Conservation (phyloP, 2,329 filamentous ascomycete genomes). For the Laburnicola sp. region DNA sequence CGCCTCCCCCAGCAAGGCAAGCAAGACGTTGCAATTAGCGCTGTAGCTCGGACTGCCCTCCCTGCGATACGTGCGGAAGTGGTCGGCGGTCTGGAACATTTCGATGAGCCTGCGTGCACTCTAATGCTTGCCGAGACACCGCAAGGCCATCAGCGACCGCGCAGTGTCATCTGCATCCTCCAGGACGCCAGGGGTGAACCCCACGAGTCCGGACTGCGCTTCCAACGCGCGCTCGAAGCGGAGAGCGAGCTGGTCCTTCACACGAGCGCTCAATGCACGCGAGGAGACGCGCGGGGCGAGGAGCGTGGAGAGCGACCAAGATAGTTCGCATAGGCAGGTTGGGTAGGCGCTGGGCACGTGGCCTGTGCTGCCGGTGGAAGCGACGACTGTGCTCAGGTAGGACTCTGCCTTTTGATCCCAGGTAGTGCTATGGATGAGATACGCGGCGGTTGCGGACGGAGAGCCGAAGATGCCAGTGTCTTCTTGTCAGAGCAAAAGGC, state of each 20-base stretch:
- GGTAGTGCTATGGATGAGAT: constrained; percentile 31
- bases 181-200: constrained; percentile 12
- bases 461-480: constrained; percentile 40
- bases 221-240: constrained; percentile 5
- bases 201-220: constrained; percentile 7
- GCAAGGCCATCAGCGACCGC: constrained; percentile 9
- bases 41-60: constrained; percentile 41
- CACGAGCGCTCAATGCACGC: not conserved
- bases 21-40: constrained; percentile 43
- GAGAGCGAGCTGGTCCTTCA: too few species aligned
- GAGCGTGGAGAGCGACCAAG: too few species aligned
- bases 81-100: constrained; percentile 30
- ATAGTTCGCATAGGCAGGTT: constrained; percentile 31
- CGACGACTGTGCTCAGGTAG: constrained; percentile 33
- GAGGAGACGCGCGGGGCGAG: not conserved
- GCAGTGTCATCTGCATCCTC: constrained; percentile 38
- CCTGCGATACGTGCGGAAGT: constrained; percentile 38
- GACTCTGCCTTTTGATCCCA: constrained; percentile 40
- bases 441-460: constrained; percentile 47
- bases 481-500: too few species aligned
- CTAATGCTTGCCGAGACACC: constrained; percentile 6
- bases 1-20: constrained; percentile 28
- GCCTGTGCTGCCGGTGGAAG: constrained; percentile 13
- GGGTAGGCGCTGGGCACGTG: constrained; percentile 35
- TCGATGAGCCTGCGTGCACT: constrained; percentile 18